Evolutionary conservation across 2,329 filamentous ascomycete genomes (phyloP), one percentile per base, ranked within the genome.

Genomic region (Tothia fuscella): DNA sequence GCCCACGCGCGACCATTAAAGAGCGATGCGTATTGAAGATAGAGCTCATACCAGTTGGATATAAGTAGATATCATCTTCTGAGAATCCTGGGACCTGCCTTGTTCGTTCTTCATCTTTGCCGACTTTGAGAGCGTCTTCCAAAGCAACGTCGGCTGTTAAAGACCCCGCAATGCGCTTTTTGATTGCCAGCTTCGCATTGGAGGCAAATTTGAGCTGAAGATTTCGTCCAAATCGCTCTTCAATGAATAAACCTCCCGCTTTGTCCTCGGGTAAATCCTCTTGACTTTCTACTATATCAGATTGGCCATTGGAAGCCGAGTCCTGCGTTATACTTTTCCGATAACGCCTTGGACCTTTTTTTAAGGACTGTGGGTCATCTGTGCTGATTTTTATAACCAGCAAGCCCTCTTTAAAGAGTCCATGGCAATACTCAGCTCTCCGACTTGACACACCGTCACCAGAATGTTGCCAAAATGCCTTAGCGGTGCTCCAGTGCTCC

Each of bases 401-500:
- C 31, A 82, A 66, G 0, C 78, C 78, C 47, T 89, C 79, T 28
- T 72, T 72, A 48, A 93, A 75, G 2, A 89, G 71, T 31, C 72
- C 68, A 46, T 87, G 77, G 56, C 84, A 94, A 59, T 93, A 95
- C 56, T 95, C 89, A 25, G 86, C 88, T 30, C 87, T 76, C 38
- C 91, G 79, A 57, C 88, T 95, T 1, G 88, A 95, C 12, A 94
- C 71, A 13, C 91, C 91, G 47, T 94, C 88, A 16, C 91, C 91
- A 1, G 84, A 82, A 59, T 98, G 91, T 59, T 96, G 91, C 91
- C 91, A 98, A 54, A 93, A 95, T 53, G 87, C 76, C n/a, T 95
- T 96, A n/a, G 86, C 84, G 45, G 82, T 61, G 4, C 75, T 63
- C 51, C 80, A 88, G 14, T 76, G 63, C 10, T 78, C 73, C 34